Evolutionary conservation across 768 basidiomycete species (phyloP).

Genomic region (Kwoniella dendrophila): DNA sequence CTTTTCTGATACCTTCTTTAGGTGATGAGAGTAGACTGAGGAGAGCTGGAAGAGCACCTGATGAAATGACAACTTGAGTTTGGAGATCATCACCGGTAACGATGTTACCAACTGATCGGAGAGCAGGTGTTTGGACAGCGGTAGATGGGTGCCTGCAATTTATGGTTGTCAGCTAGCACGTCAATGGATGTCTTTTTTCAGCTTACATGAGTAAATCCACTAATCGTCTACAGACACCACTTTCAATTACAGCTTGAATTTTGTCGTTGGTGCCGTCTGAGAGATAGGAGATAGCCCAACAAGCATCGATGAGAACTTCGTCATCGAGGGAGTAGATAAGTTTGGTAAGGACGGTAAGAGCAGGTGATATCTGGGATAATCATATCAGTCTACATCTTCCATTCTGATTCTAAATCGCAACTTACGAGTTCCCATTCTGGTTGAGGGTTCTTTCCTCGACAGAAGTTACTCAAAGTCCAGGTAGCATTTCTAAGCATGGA

Average conservation of each 20-base stretch:
- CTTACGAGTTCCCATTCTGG: conserved; percentile 95
- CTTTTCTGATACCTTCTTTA: conserved; percentile 98
- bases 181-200: neutral
- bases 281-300: conserved; percentile 99
- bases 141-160: conserved; percentile 60
- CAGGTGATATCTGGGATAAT: conserved; percentile 80
- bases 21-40: conserved; percentile 90
- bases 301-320: conserved; percentile 98
- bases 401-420: conserved; percentile 13
- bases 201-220: conserved; percentile 87
- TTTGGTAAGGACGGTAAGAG: conserved; percentile 93
- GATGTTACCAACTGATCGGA: conserved; percentile 98
- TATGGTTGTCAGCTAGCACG: conserved; percentile 7
- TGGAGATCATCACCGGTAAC: conserved; percentile 99
- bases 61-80: conserved; percentile 98
- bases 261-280: conserved; percentile 99
- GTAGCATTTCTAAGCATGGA: conserved; percentile 97
- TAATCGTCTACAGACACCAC: conserved; percentile 93
- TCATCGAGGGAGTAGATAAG: conserved; percentile 98
- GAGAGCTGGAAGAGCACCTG: conserved; percentile 92
- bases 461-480: conserved; percentile 99
- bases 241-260: conserved; percentile 99
- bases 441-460: conserved; percentile 95
- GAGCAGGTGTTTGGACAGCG: conserved; percentile 95
- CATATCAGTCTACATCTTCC: neutral